These are phyloP conservation scores for Starmera pachycereana DNA, from an alignment of 805 yeast species.

Conservation along the genomic window DNA sequence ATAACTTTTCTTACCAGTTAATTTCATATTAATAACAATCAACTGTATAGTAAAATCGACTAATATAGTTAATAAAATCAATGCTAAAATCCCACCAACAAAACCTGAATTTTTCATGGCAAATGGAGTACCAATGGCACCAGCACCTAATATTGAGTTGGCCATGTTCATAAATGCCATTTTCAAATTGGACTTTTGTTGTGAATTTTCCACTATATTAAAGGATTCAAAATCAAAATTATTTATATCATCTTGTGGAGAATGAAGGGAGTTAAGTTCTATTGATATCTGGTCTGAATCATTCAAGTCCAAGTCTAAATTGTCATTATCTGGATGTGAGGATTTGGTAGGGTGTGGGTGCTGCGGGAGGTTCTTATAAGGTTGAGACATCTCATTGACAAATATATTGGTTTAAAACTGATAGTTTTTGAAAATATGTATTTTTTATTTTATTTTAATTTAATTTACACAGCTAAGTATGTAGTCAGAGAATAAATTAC, in stretches of 20 bases:
- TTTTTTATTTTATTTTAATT: not conserved
- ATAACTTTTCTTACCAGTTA: slow-evolving; percentile 67
- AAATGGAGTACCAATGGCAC: slow-evolving; percentile 88
- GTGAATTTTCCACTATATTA: not conserved
- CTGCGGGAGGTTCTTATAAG: too few relatives aligned
- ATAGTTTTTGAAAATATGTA: not conserved
- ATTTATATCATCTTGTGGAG: not conserved
- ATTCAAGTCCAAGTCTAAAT: not conserved
- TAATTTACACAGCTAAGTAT: too few relatives aligned
- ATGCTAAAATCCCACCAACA: slow-evolving; percentile 55
- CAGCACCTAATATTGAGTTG: slow-evolving; percentile 90
- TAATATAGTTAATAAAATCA: slow-evolving; percentile 50
- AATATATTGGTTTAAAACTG: not conserved
- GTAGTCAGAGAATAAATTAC: too few relatives aligned
- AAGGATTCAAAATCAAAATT: too few relatives aligned
- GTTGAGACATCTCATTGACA: not conserved
- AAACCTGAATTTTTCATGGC: slow-evolving; percentile 79
- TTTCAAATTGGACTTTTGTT: slow-evolving; percentile 44
- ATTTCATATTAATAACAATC: slow-evolving; percentile 71
- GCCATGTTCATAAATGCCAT: slow-evolving; percentile 98
- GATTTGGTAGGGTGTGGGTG: too few relatives aligned
- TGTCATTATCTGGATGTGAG: not conserved
- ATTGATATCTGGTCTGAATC: not conserved
- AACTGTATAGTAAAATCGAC: slow-evolving; percentile 85
- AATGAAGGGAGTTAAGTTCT: not conserved